Percentiles rank a stretch among this genome's conserved stretches.
phyloP scores from a whole-genome alignment of 148 eudicot species.

The Vaccinium corymbosum region DNA sequence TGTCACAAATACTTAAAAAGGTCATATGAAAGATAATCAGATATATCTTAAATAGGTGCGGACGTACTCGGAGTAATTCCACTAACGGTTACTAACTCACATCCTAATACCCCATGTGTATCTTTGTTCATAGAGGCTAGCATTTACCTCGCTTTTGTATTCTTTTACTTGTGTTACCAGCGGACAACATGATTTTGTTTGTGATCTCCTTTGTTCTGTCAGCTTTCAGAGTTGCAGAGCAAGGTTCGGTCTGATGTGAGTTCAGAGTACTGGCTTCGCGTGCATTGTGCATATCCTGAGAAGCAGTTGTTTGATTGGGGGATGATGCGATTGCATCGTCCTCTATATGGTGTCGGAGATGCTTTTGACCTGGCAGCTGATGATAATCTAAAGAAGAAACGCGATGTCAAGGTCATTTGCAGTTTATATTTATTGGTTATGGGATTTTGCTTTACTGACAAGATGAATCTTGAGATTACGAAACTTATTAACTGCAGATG shows the following conservation, averaged over 20 bases:
- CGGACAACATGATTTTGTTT: not conserved
- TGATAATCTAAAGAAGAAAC: slow-evolving; percentile 80
- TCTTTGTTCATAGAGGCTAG: not conserved
- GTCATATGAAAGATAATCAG: not conserved
- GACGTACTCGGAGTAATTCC: not conserved
- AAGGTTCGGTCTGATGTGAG: slow-evolving; percentile 86
- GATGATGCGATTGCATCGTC: slow-evolving; percentile 66
- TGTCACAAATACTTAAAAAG: not conserved
- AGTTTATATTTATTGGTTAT: slow-evolving; percentile 7
- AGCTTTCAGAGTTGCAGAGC: slow-evolving; percentile 81
- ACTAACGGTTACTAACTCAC: not conserved
- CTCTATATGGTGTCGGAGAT: slow-evolving; percentile 81
- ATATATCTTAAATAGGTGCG: not conserved
- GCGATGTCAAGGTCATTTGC: slow-evolving; percentile 78
- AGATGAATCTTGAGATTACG: not conserved
- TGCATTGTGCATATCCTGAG: slow-evolving; percentile 72
- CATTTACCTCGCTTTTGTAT: not conserved
- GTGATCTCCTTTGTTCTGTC: slow-evolving; percentile 37
- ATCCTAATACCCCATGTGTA: not conserved
- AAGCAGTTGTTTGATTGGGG: slow-evolving; percentile 94
- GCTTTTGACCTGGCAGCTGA: slow-evolving; percentile 80
- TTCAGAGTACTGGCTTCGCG: slow-evolving; percentile 88
- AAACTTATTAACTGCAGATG: not conserved
- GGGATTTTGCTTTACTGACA: not conserved
- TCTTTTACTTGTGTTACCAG: not conserved